A percentile compares a stretch with the other conserved stretches of the same genome.
Evolutionary conservation across 371 early-diverging fungal genomes (phyloP).

Genomic region (Polyrhizophydium stewartii): DNA sequence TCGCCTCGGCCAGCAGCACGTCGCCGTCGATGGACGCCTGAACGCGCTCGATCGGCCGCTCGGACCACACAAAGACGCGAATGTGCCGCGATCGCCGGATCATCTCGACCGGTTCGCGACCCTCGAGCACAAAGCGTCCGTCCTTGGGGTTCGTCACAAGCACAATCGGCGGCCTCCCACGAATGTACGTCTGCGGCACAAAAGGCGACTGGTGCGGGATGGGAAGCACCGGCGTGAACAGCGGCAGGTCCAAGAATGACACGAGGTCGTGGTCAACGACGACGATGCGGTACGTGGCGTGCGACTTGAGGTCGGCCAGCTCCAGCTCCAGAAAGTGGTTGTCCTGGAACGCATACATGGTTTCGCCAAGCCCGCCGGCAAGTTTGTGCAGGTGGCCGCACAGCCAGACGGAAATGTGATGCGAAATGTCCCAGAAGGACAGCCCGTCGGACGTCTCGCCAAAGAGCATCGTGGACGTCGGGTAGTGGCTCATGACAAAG

Average conservation of each 20-base stretch:
- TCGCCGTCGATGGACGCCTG: constrained; percentile 48
- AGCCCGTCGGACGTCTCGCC: constrained; percentile 59
- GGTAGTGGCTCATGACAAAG: constrained; percentile 73
- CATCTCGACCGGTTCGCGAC: constrained; percentile 64
- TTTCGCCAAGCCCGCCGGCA: constrained; percentile 46
- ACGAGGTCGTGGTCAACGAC: constrained; percentile 85
- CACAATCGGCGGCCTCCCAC: constrained; percentile 58
- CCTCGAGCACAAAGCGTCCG: constrained; percentile 63
- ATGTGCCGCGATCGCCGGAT: constrained; percentile 64
- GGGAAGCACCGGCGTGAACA: constrained; percentile 59
- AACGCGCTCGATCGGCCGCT: constrained; percentile 20
- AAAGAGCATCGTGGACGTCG: constrained; percentile 71
- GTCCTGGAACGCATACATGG: constrained; percentile 8
- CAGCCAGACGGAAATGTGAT: constrained; percentile 65
- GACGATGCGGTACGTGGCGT: constrained; percentile 75
- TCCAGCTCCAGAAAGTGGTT: constrained; percentile 78
- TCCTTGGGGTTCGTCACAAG: constrained; percentile 89
- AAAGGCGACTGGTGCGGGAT: constrained; percentile 17
- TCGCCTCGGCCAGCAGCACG: constrained; percentile 24
- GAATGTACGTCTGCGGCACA: background rate
- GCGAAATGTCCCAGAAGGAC: constrained; percentile 58
- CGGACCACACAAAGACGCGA: constrained; percentile 66
- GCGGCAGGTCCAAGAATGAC: constrained; percentile 67
- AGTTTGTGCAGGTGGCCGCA: constrained; percentile 87
- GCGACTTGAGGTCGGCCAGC: constrained; percentile 81